Percentiles rank a stretch among this genome's conserved stretches.
phyloP scores from a whole-genome alignment of 2,329 filamentous ascomycete species.

The Emmonsia crescens region DNA sequence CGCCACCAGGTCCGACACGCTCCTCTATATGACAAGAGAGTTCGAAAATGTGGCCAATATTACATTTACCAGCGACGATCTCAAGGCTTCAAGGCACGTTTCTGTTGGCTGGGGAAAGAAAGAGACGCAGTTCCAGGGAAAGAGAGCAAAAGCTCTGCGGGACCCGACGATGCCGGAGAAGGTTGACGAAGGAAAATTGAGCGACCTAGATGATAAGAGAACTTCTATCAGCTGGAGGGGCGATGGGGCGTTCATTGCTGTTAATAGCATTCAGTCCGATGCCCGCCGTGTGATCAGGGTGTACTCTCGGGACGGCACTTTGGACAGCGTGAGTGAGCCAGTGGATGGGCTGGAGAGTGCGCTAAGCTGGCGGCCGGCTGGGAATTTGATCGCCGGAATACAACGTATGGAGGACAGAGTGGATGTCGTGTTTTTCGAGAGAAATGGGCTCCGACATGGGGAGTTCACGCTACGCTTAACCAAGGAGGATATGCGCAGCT shows the following conservation, averaged over 20 bases:
- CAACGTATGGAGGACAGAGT: constrained; percentile 59
- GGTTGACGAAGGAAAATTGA: constrained; percentile 71
- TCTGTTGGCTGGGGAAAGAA: constrained; percentile 97
- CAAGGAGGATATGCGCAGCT: constrained; percentile 45
- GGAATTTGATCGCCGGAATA: constrained; percentile 81
- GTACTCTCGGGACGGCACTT: constrained; percentile 76
- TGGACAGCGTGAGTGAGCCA: constrained; percentile 91
- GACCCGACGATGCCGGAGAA: constrained; percentile 93
- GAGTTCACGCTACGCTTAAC: constrained; percentile 70
- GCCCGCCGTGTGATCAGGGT: constrained; percentile 72
- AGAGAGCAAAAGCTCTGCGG: constrained; percentile 70
- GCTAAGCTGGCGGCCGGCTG: constrained; percentile 82
- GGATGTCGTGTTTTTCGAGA: constrained; percentile 89
- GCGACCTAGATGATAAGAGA: constrained; percentile 58
- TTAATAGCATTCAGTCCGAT: constrained; percentile 64
- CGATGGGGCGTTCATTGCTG: constrained; percentile 79
- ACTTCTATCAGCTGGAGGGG: constrained; percentile 83
- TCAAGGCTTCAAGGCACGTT: constrained; percentile 83
- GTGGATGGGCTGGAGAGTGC: constrained; percentile 82
- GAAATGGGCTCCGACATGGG: constrained; percentile 93
- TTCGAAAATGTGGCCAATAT: constrained; percentile 77
- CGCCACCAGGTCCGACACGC: constrained; percentile 64
- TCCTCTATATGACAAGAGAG: constrained; percentile 84
- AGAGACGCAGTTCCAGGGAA: constrained; percentile 95
- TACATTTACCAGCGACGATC: constrained; percentile 60